Evolutionary conservation across 1,284 basidiomycete genomes (phyloP).

Genomic region (Stygiomarasmius scandens): DNA sequence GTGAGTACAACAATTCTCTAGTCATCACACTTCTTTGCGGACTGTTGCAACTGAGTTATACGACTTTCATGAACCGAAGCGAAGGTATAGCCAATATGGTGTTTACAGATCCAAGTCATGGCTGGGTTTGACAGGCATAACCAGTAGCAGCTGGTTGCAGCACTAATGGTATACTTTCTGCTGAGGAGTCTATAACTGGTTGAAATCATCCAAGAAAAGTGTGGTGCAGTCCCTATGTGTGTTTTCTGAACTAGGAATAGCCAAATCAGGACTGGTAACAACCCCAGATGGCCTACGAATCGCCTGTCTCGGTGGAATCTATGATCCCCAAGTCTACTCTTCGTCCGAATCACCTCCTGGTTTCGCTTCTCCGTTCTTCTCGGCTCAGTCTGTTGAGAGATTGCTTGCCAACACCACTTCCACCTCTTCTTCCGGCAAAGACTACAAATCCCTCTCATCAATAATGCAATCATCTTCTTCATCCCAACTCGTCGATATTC

Average conservation of each 20-base stretch:
- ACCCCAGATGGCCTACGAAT: slow-evolving; percentile 86
- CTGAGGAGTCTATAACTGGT: too few relatives aligned
- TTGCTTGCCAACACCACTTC: slow-evolving; percentile 69
- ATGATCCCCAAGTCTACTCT: slow-evolving; percentile 63
- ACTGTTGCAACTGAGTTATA: too few relatives aligned
- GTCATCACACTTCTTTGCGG: too few relatives aligned
- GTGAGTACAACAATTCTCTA: slow-evolving; percentile 50
- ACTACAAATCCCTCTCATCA: slow-evolving; percentile 68
- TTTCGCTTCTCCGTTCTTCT: slow-evolving; percentile 73
- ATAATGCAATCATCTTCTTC: slow-evolving; percentile 62
- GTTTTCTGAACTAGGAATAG: slow-evolving; percentile 39
- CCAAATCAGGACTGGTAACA: slow-evolving; percentile 81
- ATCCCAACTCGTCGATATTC: slow-evolving; percentile 76
- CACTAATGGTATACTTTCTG: too few relatives aligned
- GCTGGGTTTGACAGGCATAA: too few relatives aligned
- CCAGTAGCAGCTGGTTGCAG: too few relatives aligned
- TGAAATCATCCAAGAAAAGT: too few relatives aligned
- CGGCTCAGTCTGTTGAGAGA: slow-evolving; percentile 69
- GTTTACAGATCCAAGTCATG: too few relatives aligned
- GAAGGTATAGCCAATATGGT: too few relatives aligned
- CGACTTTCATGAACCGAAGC: too few relatives aligned
- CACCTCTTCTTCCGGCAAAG: slow-evolving; percentile 47
- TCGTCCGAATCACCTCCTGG: slow-evolving; percentile 64
- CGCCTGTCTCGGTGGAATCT: slow-evolving; percentile 82
- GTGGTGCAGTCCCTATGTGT: too few relatives aligned